A percentile compares a stretch with the other conserved stretches of the same genome.
phyloP scores from a whole-genome alignment of 1,284 basidiomycete species.

The Ceratobasidium sp. region DNA sequence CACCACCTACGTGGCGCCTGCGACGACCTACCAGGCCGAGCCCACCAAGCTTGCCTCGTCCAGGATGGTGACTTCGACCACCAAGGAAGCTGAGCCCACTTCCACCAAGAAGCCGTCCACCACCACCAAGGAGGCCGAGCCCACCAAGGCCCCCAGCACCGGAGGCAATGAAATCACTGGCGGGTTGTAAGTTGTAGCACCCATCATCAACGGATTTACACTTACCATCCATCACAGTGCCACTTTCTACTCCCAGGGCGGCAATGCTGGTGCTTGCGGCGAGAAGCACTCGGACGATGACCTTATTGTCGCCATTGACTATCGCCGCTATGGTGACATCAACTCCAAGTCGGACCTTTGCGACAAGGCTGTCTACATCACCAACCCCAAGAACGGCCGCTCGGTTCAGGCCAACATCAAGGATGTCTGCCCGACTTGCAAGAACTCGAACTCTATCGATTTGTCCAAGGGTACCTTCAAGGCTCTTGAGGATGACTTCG shows the following conservation, averaged over 20 bases:
- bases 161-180: conserved; percentile 45
- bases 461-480: conserved; percentile 79
- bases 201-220: neutral
- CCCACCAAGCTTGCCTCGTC: neutral
- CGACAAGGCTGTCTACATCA: conserved; percentile 69
- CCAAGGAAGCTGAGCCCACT: neutral
- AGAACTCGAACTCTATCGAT: conserved; percentile 72
- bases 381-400: conserved; percentile 63
- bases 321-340: conserved; percentile 58
- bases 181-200: conserved; percentile 56
- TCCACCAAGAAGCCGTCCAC: neutral
- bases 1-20: neutral
- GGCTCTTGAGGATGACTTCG: conserved; percentile 58
- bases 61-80: no score
- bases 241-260: conserved; percentile 44
- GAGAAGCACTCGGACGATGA: conserved; percentile 67
- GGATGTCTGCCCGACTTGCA: conserved; percentile 87
- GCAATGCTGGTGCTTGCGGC: conserved; percentile 65
- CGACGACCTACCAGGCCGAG: neutral
- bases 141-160: conserved; percentile 39
- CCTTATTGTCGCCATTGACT: conserved; percentile 73
- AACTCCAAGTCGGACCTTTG: conserved; percentile 63
- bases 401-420: conserved; percentile 68
- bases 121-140: neutral
- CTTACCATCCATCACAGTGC: conserved; percentile 30